A percentile compares a stretch with the other conserved stretches of the same genome.
Conservation (phyloP, 768 basidiomycete genomes). For the Pleurotus cornucopiae region DNA sequence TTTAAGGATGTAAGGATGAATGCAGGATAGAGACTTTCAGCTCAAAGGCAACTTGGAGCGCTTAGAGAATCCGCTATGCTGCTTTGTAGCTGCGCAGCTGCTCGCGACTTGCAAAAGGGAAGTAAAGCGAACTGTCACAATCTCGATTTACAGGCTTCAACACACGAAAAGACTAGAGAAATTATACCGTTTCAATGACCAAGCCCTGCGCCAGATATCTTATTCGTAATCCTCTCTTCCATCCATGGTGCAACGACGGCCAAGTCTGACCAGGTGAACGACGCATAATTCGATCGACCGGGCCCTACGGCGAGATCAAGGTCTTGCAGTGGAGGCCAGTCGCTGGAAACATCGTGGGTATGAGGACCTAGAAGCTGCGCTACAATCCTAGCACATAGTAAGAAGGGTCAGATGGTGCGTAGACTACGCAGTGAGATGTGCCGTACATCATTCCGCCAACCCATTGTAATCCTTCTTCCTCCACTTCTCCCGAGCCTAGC, state of each 20-base stretch:
- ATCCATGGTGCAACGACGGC: constrained; percentile 78
- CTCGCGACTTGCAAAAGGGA: too few relatives aligned
- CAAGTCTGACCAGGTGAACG: constrained; percentile 68
- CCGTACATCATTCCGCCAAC: constrained; percentile 67
- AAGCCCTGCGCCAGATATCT: constrained; percentile 69
- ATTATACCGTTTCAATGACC: constrained; percentile 28
- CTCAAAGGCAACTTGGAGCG: too few relatives aligned
- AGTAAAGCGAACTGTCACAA: too few relatives aligned
- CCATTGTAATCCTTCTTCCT: constrained; percentile 66
- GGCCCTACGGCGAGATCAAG: constrained; percentile 42
- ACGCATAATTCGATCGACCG: constrained; percentile 59
- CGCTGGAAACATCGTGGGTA: constrained; percentile 30
- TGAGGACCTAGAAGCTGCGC: constrained; percentile 52
- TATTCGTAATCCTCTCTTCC: constrained; percentile 56
- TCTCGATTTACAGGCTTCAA: too few relatives aligned
- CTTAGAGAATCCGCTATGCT: too few relatives aligned
- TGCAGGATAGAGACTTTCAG: background rate
- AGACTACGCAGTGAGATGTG: constrained; percentile 4
- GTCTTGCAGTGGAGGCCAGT: constrained; percentile 37
- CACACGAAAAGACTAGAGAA: too few relatives aligned
- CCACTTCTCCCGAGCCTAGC: constrained; percentile 43
- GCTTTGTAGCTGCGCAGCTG: too few relatives aligned
- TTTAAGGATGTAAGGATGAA: too few relatives aligned
- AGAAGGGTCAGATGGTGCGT: background rate
- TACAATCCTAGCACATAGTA: constrained; percentile 44